Evolutionary conservation across 2,329 filamentous ascomycete genomes (phyloP).

Genomic region (Byssothecium circinans): DNA sequence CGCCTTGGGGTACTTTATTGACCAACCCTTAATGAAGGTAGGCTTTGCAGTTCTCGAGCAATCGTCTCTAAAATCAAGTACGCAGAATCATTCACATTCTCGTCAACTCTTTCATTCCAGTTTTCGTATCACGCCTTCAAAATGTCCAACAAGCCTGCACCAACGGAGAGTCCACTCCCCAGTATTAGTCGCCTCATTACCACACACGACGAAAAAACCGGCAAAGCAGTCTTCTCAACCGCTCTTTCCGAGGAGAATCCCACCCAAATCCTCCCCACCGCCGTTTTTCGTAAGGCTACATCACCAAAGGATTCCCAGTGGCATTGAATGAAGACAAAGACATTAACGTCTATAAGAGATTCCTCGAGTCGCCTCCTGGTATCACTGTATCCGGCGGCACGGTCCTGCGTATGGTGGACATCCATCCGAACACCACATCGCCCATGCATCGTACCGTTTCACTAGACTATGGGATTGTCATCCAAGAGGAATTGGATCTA

Average conservation of each 20-base stretch:
- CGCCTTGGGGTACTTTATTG: too few species aligned
- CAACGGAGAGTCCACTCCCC: constrained; percentile 26
- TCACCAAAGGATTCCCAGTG: constrained; percentile 51
- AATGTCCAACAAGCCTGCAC: constrained; percentile 10
- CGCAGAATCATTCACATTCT: too few species aligned
- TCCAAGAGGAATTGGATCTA: constrained; percentile 43
- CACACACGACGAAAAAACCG: constrained; percentile 35
- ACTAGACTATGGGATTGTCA: constrained; percentile 44
- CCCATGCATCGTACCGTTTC: constrained; percentile 45
- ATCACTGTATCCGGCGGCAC: constrained; percentile 51
- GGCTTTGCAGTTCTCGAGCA: too few species aligned
- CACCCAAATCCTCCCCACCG: constrained; percentile 20
- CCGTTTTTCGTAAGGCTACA: constrained; percentile 53
- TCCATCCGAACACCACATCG: constrained; percentile 28
- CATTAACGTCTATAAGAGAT: constrained; percentile 48
- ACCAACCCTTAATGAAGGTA: too few species aligned
- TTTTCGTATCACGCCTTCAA: too few species aligned
- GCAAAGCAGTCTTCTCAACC: constrained; percentile 38
- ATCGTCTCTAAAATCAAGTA: too few species aligned
- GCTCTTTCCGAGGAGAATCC: constrained; percentile 26
- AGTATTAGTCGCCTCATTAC: constrained; percentile 41
- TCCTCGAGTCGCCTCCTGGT: constrained; percentile 51
- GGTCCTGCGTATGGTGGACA: constrained; percentile 46
- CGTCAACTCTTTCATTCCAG: too few species aligned
- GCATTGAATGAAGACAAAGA: constrained; percentile 51